phyloP scores from a whole-genome alignment of 768 basidiomycete species.

The Tricholoma bakamatsutake region DNA sequence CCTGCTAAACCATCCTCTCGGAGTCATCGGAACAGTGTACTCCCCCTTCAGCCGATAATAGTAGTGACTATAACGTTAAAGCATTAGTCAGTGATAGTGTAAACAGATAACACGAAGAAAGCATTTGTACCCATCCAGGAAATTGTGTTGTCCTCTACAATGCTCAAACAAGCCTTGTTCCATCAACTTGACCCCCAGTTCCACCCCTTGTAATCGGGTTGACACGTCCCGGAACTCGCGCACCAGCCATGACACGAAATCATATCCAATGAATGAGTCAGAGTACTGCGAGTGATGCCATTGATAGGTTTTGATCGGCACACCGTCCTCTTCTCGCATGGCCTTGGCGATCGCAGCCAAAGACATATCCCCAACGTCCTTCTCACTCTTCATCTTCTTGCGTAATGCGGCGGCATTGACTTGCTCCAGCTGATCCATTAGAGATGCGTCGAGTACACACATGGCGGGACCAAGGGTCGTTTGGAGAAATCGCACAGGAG shows the following conservation, averaged over 20 bases:
- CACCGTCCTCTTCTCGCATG: constrained; percentile 81
- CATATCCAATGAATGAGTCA: constrained; percentile 84
- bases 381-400: constrained; percentile 79
- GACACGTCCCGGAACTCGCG: constrained; percentile 87
- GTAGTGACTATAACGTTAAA: constrained; percentile 55
- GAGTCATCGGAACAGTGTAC: constrained; percentile 64
- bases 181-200: constrained; percentile 71
- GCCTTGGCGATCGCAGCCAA: constrained; percentile 65
- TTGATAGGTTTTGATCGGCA: constrained; percentile 76
- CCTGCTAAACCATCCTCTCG: constrained; percentile 68
- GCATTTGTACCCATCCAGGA: constrained; percentile 73
- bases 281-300: constrained; percentile 76
- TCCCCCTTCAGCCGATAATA: constrained; percentile 82
- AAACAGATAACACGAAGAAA: neutral
- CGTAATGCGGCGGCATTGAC: constrained; percentile 67
- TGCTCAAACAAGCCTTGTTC: constrained; percentile 87
- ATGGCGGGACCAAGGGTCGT: constrained; percentile 81
- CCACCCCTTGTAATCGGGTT: constrained; percentile 70
- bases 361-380: constrained; percentile 63
- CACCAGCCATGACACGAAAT: constrained; percentile 90
- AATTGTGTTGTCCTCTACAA: constrained; percentile 70
- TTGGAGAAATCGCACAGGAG: constrained; percentile 71
- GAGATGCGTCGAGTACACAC: constrained; percentile 70
- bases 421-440: constrained; percentile 78
- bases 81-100: constrained; percentile 3